These are phyloP conservation scores for Aureobasidium musti DNA, from an alignment of 2,329 filamentous ascomycete species.

Conservation along the genomic window DNA sequence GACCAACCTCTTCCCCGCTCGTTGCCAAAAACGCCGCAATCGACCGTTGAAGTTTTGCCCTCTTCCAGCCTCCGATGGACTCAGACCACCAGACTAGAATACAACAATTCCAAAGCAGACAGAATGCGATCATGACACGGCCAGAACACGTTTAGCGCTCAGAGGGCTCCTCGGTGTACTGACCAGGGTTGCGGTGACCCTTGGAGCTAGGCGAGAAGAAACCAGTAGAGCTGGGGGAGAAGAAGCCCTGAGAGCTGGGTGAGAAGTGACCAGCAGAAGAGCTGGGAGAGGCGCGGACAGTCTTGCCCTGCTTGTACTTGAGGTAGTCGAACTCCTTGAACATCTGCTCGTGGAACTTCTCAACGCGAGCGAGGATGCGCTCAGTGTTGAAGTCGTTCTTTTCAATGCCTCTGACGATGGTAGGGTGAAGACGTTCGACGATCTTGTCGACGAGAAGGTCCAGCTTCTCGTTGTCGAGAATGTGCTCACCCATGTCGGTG, in stretches of 20 bases:
- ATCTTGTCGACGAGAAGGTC: neutral
- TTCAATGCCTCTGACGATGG: neutral
- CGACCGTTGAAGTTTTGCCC: slow-evolving; percentile 1
- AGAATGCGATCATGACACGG: neutral
- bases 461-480: neutral
- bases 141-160: neutral
- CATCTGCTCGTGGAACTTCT: neutral
- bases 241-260: neutral
- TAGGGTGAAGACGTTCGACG: neutral
- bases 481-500: neutral
- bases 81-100: neutral
- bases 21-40: slow-evolving; percentile 6
- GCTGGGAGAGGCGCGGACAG: neutral
- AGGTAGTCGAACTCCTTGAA: neutral
- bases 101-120: neutral
- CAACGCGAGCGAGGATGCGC: neutral
- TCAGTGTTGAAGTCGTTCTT: neutral
- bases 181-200: neutral
- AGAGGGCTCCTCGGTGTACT: neutral
- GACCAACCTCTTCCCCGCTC: slow-evolving; percentile 21
- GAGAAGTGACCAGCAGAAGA: neutral
- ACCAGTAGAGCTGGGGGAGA: neutral
- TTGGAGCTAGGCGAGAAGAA: neutral
- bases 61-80: neutral
- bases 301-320: neutral